A percentile compares a stretch with the other conserved stretches of the same genome.
These are phyloP conservation scores for Fonticula alba DNA, from an alignment of 78 protist species.

Conservation along the genomic window DNA sequence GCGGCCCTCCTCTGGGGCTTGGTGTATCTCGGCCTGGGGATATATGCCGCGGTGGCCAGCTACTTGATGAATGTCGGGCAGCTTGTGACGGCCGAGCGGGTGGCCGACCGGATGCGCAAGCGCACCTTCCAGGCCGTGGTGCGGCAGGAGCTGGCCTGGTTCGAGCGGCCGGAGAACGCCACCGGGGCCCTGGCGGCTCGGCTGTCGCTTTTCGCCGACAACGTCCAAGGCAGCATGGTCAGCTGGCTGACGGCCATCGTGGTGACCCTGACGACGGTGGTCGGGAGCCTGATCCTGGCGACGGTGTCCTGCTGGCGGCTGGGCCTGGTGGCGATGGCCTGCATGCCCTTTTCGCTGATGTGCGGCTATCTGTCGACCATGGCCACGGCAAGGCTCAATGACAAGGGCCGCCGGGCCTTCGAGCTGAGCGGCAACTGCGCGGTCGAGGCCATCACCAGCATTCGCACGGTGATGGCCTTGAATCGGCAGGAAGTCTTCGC, in stretches of 20 bases:
- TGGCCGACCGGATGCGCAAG: neutral
- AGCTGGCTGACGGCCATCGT: neutral
- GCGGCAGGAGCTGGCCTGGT: conserved; percentile 8
- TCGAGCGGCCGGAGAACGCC: neutral
- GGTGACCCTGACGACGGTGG: neutral
- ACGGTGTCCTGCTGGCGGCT: conserved; percentile 1
- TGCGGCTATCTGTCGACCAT: no score
- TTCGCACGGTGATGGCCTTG: conserved; percentile 51
- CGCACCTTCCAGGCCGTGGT: neutral
- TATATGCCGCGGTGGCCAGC: neutral
- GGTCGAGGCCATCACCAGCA: conserved; percentile 31
- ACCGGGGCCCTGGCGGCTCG: neutral
- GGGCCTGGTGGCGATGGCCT: neutral
- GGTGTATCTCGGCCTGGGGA: neutral
- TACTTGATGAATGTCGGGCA: neutral
- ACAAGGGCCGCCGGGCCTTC: no score
- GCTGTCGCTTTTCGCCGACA: neutral
- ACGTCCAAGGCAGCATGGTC: neutral
- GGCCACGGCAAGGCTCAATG: no score
- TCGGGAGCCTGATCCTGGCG: neutral
- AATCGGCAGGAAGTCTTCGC: conserved; percentile 18
- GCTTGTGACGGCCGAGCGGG: neutral
- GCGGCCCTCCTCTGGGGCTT: neutral
- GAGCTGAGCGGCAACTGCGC: no score
- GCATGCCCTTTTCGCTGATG: conserved; percentile 1